Percentiles rank a stretch among this genome's conserved stretches.
phyloP scores from a whole-genome alignment of 805 yeast species.

The Komagataella pseudopastoris region DNA sequence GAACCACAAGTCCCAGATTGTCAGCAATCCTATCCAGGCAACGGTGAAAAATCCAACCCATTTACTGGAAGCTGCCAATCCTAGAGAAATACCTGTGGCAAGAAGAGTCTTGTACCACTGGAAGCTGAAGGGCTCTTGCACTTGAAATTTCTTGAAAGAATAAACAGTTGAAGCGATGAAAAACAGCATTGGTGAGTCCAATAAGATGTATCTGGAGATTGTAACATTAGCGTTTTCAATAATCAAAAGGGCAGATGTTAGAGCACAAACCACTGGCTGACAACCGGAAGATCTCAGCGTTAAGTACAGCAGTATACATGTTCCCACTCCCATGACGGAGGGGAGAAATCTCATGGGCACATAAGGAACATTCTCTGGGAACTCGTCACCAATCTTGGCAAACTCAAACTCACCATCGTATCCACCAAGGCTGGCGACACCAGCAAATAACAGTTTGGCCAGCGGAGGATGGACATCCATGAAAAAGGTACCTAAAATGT shows the following conservation, averaged over 20 bases:
- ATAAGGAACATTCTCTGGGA: conserved; percentile 49
- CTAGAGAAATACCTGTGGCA: conserved; percentile 37
- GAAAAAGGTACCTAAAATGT: conserved; percentile 49
- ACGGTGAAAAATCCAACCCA: conserved; percentile 60
- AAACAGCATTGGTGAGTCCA: conserved; percentile 31
- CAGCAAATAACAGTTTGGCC: conserved; percentile 65
- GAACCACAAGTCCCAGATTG: conserved; percentile 47
- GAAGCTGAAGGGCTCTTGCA: conserved; percentile 22
- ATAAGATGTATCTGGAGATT: conserved; percentile 39
- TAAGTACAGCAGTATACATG: conserved; percentile 49
- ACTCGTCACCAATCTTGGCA: conserved; percentile 49
- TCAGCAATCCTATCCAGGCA: conserved; percentile 43
- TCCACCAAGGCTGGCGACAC: conserved; percentile 53
- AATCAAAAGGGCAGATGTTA: conserved; percentile 37
- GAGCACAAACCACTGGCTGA: conserved; percentile 48
- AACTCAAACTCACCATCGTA: conserved; percentile 61
- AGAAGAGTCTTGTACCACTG: conserved; percentile 41
- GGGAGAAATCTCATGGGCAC: conserved; percentile 58
- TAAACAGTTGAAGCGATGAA: conserved; percentile 34
- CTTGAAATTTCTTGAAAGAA: conserved; percentile 36
- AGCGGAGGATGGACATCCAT: conserved; percentile 76
- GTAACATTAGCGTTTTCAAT: conserved; percentile 57
- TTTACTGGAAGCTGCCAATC: conserved; percentile 46
- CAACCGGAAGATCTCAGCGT: conserved; percentile 66
- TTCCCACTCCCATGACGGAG: conserved; percentile 54